A percentile compares a stretch with the other conserved stretches of the same genome.
Conservation (phyloP, 129 eudicot genomes). For the Flaveria brownii region DNA sequence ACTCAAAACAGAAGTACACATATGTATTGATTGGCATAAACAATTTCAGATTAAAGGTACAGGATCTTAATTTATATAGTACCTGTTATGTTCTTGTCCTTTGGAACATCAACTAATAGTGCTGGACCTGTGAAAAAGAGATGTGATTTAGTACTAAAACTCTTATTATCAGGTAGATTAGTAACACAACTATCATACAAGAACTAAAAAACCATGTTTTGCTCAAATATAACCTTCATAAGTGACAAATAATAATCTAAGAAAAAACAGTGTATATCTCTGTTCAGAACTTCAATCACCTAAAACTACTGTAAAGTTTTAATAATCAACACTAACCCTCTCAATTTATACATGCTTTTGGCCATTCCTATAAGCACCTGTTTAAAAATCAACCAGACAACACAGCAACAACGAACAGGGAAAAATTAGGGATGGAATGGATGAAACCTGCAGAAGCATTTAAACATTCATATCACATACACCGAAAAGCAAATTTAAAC, state of each 20-base stretch:
- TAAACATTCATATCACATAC: too few species aligned
- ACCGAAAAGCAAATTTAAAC: too few species aligned
- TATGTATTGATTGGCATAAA: background rate
- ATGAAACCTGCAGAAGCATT: too few species aligned
- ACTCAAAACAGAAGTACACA: background rate
- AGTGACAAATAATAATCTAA: background rate
- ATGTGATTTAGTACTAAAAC: background rate
- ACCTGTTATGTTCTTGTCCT: slow-evolving; percentile 64
- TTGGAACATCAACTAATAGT: slow-evolving; percentile 58
- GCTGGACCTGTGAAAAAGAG: slow-evolving; percentile 52
- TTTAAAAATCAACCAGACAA: too few species aligned
- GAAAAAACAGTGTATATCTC: background rate
- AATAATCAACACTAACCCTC: too few species aligned
- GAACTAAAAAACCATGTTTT: background rate
- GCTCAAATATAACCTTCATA: slow-evolving; percentile 1
- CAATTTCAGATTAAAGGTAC: background rate
- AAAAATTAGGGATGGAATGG: too few species aligned
- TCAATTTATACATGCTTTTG: too few species aligned
- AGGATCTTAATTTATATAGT: background rate
- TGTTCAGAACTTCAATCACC: background rate
- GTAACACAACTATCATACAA: background rate
- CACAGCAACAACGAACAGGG: too few species aligned
- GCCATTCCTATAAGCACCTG: too few species aligned
- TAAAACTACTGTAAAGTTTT: too few species aligned
- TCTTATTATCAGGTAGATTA: too few species aligned